Evolutionary conservation across 2,329 filamentous ascomycete species (phyloP).

Genomic region (Colletotrichum musicola): DNA sequence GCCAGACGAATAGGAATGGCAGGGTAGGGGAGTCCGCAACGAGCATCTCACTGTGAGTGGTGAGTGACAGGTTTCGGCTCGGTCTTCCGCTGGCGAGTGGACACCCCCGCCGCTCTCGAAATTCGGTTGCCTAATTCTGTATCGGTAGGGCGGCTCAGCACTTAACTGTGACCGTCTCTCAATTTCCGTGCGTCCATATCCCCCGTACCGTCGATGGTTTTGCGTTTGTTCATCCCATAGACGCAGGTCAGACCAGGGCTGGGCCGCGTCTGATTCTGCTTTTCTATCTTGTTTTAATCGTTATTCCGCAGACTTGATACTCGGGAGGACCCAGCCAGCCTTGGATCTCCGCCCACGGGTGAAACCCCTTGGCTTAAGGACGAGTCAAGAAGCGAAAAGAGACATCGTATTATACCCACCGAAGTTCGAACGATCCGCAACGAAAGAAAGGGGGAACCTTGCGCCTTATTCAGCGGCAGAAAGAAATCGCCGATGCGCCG

Average conservation of each 20-base stretch:
- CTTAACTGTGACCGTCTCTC: too few species aligned
- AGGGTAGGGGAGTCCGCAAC: background rate
- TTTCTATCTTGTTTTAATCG: background rate
- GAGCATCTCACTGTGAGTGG: background rate
- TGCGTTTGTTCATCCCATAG: conserved; percentile 3
- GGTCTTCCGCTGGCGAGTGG: conserved; percentile 16
- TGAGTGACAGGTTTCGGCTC: background rate
- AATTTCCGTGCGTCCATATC: too few species aligned
- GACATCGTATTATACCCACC: background rate
- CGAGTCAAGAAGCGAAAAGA: conserved; percentile 5
- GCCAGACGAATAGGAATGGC: background rate
- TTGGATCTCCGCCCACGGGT: too few species aligned
- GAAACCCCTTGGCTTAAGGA: background rate
- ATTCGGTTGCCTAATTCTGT: conserved; percentile 23
- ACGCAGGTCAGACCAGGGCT: background rate
- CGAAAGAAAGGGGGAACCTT: background rate
- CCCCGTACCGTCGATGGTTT: background rate
- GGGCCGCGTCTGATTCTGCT: background rate
- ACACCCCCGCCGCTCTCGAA: background rate
- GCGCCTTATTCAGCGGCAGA: conserved; percentile 13
- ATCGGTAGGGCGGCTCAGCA: too few species aligned
- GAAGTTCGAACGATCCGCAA: background rate
- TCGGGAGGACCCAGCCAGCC: too few species aligned
- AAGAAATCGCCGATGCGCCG: conserved; percentile 24
- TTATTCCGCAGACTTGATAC: too few species aligned